These are phyloP conservation scores for Chlorella sp. DNA, from an alignment of 139 green algal species.

Conservation along the genomic window DNA sequence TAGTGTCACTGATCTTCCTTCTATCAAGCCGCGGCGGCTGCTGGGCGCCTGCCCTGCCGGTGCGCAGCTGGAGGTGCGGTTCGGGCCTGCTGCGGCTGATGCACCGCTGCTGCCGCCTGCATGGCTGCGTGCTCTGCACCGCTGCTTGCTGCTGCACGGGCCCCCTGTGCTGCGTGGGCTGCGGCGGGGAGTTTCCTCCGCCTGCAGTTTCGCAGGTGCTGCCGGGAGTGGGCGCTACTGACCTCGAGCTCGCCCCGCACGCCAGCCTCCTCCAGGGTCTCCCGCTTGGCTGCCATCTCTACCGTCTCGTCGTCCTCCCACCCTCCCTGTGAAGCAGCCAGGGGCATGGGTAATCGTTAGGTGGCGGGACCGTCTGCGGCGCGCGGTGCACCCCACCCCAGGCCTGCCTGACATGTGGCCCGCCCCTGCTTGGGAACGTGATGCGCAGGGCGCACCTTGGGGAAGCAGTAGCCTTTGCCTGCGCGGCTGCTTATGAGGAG, in stretches of 20 bases:
- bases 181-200: background rate
- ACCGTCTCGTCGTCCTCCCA: slow-evolving; percentile 91
- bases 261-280: slow-evolving; percentile 91
- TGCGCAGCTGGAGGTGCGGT: too few relatives aligned
- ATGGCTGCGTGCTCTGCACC: background rate
- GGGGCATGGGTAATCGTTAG: background rate
- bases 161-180: background rate
- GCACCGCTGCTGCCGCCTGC: background rate
- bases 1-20: too few relatives aligned
- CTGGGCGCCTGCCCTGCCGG: too few relatives aligned
- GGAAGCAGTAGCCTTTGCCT: background rate
- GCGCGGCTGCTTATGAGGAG: background rate
- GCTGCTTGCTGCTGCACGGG: background rate
- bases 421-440: too few relatives aligned
- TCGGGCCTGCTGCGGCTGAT: too few relatives aligned
- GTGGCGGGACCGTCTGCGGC: background rate
- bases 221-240: too few relatives aligned
- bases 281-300: slow-evolving; percentile 67
- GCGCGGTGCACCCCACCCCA: background rate
- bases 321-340: slow-evolving; percentile 55
- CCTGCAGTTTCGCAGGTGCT: too few relatives aligned
- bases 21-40: too few relatives aligned
- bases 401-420: background rate
- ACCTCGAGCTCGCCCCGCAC: slow-evolving; percentile 77
- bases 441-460: background rate